Base-by-base conservation (phyloP, 352 stramenopile genomes). In the Elongisporangium undulatum region DNA sequence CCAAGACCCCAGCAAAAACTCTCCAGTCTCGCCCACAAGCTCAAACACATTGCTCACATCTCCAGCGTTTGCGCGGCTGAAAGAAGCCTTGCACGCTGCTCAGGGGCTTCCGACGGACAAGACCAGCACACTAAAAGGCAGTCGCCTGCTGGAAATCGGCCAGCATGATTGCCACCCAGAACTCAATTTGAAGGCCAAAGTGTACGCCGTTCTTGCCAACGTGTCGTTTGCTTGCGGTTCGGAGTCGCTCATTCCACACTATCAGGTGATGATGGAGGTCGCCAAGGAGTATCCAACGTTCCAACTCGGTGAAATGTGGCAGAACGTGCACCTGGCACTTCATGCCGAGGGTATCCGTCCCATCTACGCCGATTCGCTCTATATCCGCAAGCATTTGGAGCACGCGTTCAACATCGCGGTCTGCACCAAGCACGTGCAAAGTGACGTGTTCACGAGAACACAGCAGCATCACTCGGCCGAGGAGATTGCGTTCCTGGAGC, bases 321-420 rank as follows among this genome's bases (percentile, higher is more conserved):
- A 90, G 54, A 82, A 85, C 49, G 70, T 90, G 20, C 66, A 92
- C 57, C 62, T 81, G 23, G 71, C 74, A 24, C 68, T 92, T 38
- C 61, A 90, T 52, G 80, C 80, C 3, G 80, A 89, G 49, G 70
- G 81, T 16, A 59, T 88, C 5, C 82, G 82, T 2, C 82, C 78
- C 1, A 90, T 90, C 51, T 91, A 90, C 64, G 82, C 84, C 1
- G 84, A 94, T 23, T 75, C 79, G 23, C 66, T 90, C n/a, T 82
- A 80, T 56, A 92, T 92, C 39, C 74, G 75, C 20, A 72, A 70
- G 41, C 77, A 92, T 34, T 82, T 94, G 26, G 79, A 94, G 59
- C 72, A 85, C 20, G 82, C 78, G 19, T 94, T 86, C 67, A 88
- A 86, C 41, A 72, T 83, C 29, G 79, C 74, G 0, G 62, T 89